A percentile compares a stretch with the other conserved stretches of the same genome.
Conservation (phyloP, 192 early-diverging fungal species). For the Bifiguratus adelaidae region DNA sequence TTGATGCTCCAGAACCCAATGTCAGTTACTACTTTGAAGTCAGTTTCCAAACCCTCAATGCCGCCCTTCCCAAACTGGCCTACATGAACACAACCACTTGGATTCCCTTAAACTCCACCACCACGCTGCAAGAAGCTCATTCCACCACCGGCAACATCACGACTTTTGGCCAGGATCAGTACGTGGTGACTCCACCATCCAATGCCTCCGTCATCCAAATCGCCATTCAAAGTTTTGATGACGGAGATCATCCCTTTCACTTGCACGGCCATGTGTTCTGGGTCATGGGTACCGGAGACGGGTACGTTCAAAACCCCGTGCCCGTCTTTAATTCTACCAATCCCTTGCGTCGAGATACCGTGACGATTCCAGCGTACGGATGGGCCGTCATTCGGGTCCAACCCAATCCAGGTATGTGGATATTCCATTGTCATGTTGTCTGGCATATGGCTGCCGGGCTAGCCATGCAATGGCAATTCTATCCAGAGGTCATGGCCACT, state of each 20-base stretch:
- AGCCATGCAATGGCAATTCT: slow-evolving; percentile 11
- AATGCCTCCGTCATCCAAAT: background rate
- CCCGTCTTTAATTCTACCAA: slow-evolving; percentile 15
- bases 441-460: slow-evolving; percentile 32
- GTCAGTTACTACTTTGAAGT: background rate
- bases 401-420: slow-evolving; percentile 30
- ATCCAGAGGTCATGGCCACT: too few species aligned
- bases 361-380: slow-evolving; percentile 36
- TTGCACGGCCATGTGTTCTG: slow-evolving; percentile 29
- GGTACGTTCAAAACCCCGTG: too few species aligned
- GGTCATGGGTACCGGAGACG: slow-evolving; percentile 16
- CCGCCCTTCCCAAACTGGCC: background rate
- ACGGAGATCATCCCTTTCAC: slow-evolving; percentile 34
- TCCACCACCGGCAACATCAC: background rate
- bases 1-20: background rate
- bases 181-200: too few species aligned
- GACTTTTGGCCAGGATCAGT: too few species aligned
- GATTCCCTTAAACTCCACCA: background rate
- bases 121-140: background rate
- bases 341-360: slow-evolving; percentile 48
- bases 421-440: slow-evolving; percentile 34
- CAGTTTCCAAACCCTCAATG: background rate
- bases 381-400: slow-evolving; percentile 6
- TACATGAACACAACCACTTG: background rate
- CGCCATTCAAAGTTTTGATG: background rate